Conservation (phyloP, 1,284 basidiomycete species). For the Neonothopanus nambi region DNA sequence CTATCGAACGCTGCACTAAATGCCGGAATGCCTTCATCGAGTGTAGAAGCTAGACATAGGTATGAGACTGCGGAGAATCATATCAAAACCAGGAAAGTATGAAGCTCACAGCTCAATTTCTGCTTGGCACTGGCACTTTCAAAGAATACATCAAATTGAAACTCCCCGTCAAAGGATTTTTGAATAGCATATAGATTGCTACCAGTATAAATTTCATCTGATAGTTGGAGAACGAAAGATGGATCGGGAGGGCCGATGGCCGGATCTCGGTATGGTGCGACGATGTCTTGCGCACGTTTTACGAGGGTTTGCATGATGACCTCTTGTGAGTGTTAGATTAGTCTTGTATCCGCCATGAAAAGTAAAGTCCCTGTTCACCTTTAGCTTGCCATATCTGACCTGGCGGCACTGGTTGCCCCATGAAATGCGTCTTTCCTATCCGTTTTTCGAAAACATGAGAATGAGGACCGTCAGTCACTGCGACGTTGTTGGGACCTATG, state of each 20-base stretch:
- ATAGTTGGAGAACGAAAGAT: constrained; percentile 73
- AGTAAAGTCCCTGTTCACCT: constrained; percentile 41
- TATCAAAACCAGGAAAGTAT: background rate
- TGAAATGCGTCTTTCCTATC: constrained; percentile 72
- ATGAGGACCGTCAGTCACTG: constrained; percentile 53
- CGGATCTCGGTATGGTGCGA: constrained; percentile 57
- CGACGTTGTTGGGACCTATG: constrained; percentile 59
- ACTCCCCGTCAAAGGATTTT: constrained; percentile 80
- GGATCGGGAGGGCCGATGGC: constrained; percentile 67
- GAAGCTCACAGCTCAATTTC: constrained; percentile 61
- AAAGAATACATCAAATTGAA: constrained; percentile 86
- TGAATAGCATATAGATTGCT: constrained; percentile 88
- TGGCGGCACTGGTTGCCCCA: constrained; percentile 62
- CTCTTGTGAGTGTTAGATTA: constrained; percentile 43
- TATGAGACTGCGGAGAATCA: constrained; percentile 12
- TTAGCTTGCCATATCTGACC: constrained; percentile 85
- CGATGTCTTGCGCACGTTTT: constrained; percentile 53
- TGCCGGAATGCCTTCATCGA: constrained; percentile 70
- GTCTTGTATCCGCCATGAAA: background rate
- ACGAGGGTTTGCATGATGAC: constrained; percentile 65
- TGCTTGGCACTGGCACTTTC: constrained; percentile 69
- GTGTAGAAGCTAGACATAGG: constrained; percentile 45
- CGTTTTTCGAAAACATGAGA: constrained; percentile 61
- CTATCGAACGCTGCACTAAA: constrained; percentile 62
- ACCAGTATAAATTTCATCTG: constrained; percentile 69